These are phyloP conservation scores for Hemisphaericaspora nanyangensis DNA, from an alignment of 805 yeast genomes.

Conservation along the genomic window DNA sequence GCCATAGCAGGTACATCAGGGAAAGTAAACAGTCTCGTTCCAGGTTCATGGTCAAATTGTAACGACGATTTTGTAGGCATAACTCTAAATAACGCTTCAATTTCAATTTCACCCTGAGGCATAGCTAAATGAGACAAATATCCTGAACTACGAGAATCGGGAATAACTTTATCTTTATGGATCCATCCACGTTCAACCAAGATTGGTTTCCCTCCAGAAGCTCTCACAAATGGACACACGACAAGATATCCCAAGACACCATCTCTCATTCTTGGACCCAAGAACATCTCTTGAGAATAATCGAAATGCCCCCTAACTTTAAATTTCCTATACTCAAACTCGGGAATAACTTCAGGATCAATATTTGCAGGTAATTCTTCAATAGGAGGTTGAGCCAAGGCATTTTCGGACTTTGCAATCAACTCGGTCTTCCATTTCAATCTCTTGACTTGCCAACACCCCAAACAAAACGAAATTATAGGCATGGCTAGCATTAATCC, in stretches of 20 bases:
- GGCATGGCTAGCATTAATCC: constrained; percentile 73
- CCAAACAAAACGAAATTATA: constrained; percentile 75
- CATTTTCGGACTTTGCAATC: constrained; percentile 78
- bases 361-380: constrained; percentile 62
- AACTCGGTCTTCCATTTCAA: constrained; percentile 84
- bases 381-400: constrained; percentile 68
- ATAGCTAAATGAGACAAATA: constrained; percentile 64
- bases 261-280: constrained; percentile 82
- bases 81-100: constrained; percentile 70
- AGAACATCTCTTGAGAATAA: constrained; percentile 82
- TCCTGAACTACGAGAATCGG: constrained; percentile 41
- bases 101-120: constrained; percentile 67
- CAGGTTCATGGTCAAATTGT: constrained; percentile 66
- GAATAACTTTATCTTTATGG: constrained; percentile 61
- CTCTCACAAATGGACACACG: constrained; percentile 76
- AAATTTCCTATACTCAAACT: constrained; percentile 81
- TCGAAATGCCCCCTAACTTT: constrained; percentile 73
- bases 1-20: constrained; percentile 85
- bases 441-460: constrained; percentile 89
- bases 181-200: constrained; percentile 93
- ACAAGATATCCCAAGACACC: constrained; percentile 70
- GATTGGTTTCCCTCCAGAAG: constrained; percentile 71
- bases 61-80: constrained; percentile 60
- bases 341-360: constrained; percentile 60
- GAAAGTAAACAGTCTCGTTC: constrained; percentile 68